A percentile compares a stretch with the other conserved stretches of the same genome.
phyloP scores from a whole-genome alignment of 2,329 filamentous ascomycete genomes.

The Bipolaris oryzae region DNA sequence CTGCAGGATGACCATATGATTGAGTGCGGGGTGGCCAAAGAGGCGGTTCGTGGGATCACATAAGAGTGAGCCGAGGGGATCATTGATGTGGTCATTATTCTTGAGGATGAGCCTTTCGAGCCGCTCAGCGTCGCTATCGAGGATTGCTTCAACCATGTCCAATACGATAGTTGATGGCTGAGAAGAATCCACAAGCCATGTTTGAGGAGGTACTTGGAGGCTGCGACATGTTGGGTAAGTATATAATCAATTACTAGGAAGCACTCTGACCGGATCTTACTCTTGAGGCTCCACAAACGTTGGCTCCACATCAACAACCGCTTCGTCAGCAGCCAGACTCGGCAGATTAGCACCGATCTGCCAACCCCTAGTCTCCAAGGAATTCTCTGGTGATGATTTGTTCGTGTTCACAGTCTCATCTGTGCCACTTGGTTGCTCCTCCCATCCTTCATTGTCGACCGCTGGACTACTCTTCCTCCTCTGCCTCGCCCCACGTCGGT shows the following conservation, averaged over 20 bases:
- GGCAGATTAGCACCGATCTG: constrained; percentile 11
- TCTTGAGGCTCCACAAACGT: constrained; percentile 16
- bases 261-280: constrained; percentile 6
- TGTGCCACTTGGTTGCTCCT: constrained; percentile 12
- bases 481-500: constrained; percentile 4
- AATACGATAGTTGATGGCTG: constrained; percentile 25
- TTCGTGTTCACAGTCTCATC: constrained; percentile 7
- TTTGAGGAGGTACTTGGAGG: constrained; percentile 17
- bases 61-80: constrained; percentile 40
- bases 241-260: neutral
- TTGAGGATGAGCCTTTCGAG: constrained; percentile 36
- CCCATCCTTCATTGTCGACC: constrained; percentile 9
- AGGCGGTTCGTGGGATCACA: constrained; percentile 30
- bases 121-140: constrained; percentile 31
- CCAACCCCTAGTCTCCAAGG: constrained; percentile 14
- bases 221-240: constrained; percentile 12
- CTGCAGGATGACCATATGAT: constrained; percentile 36
- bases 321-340: neutral
- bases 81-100: constrained; percentile 35
- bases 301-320: constrained; percentile 12
- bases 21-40: constrained; percentile 34
- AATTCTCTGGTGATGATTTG: neutral
- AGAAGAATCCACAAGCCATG: constrained; percentile 22
- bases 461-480: constrained; percentile 1
- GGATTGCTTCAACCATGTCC: constrained; percentile 36